Base-by-base conservation (phyloP, 345 rosid species). In the Geranium rotundifolium region DNA sequence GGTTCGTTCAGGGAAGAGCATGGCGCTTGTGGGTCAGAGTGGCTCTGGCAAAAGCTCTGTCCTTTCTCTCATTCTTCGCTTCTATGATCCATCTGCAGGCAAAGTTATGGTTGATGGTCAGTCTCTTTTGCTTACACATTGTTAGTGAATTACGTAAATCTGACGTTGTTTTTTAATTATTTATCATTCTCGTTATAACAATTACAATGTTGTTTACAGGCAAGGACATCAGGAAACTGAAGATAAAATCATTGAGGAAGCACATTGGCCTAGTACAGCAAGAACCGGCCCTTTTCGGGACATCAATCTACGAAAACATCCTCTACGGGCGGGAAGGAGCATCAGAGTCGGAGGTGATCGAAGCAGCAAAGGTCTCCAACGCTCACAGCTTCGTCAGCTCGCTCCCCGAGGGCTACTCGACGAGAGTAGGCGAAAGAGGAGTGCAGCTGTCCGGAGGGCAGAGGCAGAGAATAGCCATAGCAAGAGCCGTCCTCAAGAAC, bases 21-120 rank as follows among this genome's bases (percentile, higher is more conserved):
- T 93, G 83, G 97, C 99, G 16, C 75, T 93, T 17, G 96, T 93
- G 9, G 97, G 99, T 55, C 97, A 90, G 61, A 93, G 97, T 67
- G 99, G 99, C 0, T 93, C 96, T 0, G 99, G 99, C 5, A 93
- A 93, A 84, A 90, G 95, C 74, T 81, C 97, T 0, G 92, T 93
- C 61, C 78, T 95, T 66, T 68, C 95, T 29, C 92, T 95, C 57
- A 80, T 90, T 50, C 96, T 90, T 49, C 85, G 96, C 58, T 95
- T 90, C 76, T 95, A 95, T 50, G 97, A 90, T 59, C 97, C 99
- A 27, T 79, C 72, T 7, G 77, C 80, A 0, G 99, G 99, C 50
- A 86, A 76, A 62, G 96, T 93, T 57, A 73, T 82, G 89, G 78
- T 93, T 67, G 96, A 93, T 29, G 97, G 96, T 93, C 60, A 82